phyloP scores from a whole-genome alignment of 345 rosid species.

The Acer campestre region DNA sequence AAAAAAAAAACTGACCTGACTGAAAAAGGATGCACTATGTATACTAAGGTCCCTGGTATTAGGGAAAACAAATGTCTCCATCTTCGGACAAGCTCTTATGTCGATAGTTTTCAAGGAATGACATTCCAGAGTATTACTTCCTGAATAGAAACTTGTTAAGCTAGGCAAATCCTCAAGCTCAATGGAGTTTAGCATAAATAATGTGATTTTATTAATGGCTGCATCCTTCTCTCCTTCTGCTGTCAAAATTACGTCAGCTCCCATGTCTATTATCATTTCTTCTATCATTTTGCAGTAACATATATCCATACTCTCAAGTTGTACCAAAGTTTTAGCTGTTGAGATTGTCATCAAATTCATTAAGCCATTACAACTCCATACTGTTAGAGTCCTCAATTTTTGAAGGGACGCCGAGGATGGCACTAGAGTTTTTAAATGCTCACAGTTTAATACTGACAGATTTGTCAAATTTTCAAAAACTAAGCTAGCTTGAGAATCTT shows the following conservation, averaged over 20 bases:
- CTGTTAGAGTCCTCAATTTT: slow-evolving; percentile 17
- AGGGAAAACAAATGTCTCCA: background rate
- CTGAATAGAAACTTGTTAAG: slow-evolving; percentile 6
- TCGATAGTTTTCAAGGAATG: background rate
- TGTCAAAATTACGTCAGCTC: background rate
- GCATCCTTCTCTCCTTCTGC: background rate
- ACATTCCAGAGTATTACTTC: slow-evolving; percentile 5
- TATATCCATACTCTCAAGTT: slow-evolving; percentile 20
- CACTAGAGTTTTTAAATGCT: background rate
- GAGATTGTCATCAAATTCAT: slow-evolving; percentile 14
- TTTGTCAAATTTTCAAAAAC: background rate
- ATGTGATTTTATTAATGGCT: background rate
- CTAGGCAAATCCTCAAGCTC: slow-evolving; percentile 3
- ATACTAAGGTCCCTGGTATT: background rate
- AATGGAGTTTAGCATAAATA: background rate
- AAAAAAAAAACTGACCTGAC: slow-evolving; percentile 1
- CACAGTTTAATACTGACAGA: background rate
- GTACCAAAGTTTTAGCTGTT: slow-evolving; percentile 20
- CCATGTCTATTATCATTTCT: background rate
- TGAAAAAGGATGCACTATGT: background rate
- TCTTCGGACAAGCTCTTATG: slow-evolving; percentile 5
- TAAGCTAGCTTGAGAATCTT: background rate
- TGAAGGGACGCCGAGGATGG: background rate
- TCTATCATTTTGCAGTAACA: slow-evolving; percentile 10
- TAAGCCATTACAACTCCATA: slow-evolving; percentile 20